Base-by-base conservation (phyloP, 805 yeast genomes). In the Metschnikowia kofuensis region DNA sequence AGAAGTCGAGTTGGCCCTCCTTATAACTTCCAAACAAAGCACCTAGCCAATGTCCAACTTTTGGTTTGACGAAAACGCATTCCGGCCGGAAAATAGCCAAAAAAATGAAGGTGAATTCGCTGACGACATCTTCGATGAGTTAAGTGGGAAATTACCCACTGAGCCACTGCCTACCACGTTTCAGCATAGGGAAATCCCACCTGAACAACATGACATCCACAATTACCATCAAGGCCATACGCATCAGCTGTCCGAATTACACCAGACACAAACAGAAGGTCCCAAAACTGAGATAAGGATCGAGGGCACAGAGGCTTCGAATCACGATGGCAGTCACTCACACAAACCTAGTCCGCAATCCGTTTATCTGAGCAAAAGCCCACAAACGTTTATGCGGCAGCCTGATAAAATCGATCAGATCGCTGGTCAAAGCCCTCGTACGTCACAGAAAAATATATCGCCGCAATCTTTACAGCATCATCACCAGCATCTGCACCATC, bases 311-410 rank as follows among this genome's bases (percentile, higher is more conserved):
- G 50, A 42, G n/a, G 37, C 29, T 27, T 8, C 26, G 7, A 49
- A 46, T 21, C 46, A 35, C 34, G 50, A 30, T n/a, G 49, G 45
- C 2, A 35, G 35, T 11, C 27, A 42, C 14, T 38, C 21, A n/a
- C 47, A 35, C 7, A 38, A 42, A 7, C 44, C 29, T 13, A 38
- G 12, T n/a, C 42, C 45, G 8, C 50, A 42, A 35, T 14, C 44
- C 5, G 42, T 16, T 32, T 35, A 26, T 35, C 27, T 15, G 27
- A 32, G 40, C 6, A 50, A 57, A 11, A 57, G 51, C 41, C 63
- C 59, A 9, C 63, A 55, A 34, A 59, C 60, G 61, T 57, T 60
- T 44, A 56, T 56, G 60, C 44, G 60, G 15, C 55, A 35, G 26
- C 21, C 28, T n/a, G 47, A 37, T 30, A 40, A 36, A 29, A 40